Evolutionary conservation across 371 early-diverging fungal genomes (phyloP).

Genomic region (Mucor circinelloides): DNA sequence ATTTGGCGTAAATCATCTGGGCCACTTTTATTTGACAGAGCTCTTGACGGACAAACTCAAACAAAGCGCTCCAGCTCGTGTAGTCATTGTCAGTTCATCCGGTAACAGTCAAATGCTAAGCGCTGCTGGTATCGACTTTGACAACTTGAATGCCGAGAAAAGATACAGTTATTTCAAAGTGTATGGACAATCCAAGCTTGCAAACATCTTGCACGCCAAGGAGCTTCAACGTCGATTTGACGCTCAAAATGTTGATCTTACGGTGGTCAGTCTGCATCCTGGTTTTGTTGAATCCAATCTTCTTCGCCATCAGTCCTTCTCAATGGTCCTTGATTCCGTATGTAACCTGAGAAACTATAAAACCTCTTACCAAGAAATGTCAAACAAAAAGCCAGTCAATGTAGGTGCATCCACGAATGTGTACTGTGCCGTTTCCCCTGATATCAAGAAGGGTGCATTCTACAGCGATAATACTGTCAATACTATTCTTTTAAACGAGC

Average conservation of each 20-base stretch:
- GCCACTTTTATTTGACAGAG: constrained; percentile 66
- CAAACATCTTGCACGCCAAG: constrained; percentile 56
- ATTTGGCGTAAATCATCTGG: constrained; percentile 67
- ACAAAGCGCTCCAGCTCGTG: constrained; percentile 47
- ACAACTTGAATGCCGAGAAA: constrained; percentile 40
- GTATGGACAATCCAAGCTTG: constrained; percentile 21
- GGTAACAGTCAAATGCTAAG: constrained; percentile 29
- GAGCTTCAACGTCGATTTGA: constrained; percentile 51
- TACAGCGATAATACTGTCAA: neutral
- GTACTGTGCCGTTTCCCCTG: neutral
- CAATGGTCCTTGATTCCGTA: neutral
- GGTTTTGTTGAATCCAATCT: neutral
- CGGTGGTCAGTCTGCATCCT: constrained; percentile 5
- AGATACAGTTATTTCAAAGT: constrained; percentile 1
- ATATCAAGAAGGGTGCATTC: neutral
- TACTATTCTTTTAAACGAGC: neutral
- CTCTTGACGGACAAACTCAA: constrained; percentile 62
- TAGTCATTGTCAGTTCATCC: constrained; percentile 52
- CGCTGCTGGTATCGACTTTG: constrained; percentile 21
- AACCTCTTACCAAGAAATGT: neutral
- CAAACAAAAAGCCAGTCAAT: neutral
- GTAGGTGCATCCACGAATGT: constrained; percentile 5
- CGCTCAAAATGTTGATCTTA: constrained; percentile 3
- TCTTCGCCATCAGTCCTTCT: neutral
- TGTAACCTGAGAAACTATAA: neutral